Evolutionary conservation across 75 land plant genomes (phyloP).

Genomic region (Pinus albicaulis): DNA sequence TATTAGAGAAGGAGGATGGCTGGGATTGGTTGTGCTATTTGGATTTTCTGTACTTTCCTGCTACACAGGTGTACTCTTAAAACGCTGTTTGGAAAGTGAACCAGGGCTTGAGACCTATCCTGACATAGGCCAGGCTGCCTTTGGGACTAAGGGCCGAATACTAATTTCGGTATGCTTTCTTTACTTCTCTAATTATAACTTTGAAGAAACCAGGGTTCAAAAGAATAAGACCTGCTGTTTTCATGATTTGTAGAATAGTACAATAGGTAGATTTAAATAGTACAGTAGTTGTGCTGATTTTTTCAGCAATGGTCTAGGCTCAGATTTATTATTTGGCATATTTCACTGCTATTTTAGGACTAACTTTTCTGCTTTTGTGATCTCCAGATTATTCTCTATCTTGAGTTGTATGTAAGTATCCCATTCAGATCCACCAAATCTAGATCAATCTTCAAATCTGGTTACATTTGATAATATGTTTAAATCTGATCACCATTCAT

Average conservation of each 20-base stretch:
- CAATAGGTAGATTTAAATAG: too few species aligned
- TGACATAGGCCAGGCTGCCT: constrained; percentile 86
- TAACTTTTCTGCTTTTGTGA: constrained; percentile 2
- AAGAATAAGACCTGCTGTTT: too few species aligned
- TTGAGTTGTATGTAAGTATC: constrained; percentile 83
- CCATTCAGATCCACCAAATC: background rate
- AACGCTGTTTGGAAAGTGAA: constrained; percentile 58
- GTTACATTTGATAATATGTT: too few species aligned
- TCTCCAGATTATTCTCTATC: constrained; percentile 75
- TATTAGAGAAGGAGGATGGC: constrained; percentile 59
- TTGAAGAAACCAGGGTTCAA: background rate
- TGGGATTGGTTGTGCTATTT: constrained; percentile 50
- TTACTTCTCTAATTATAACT: too few species aligned
- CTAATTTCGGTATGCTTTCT: constrained; percentile 51
- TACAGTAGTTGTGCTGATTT: too few species aligned
- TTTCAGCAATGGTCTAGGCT: too few species aligned
- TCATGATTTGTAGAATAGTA: too few species aligned
- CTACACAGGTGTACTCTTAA: constrained; percentile 71
- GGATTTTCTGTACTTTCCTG: constrained; percentile 53
- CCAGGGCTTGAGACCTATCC: constrained; percentile 76
- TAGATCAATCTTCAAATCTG: background rate
- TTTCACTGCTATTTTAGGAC: background rate
- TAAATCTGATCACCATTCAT: too few species aligned
- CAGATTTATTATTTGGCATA: too few species aligned
- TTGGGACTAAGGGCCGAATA: constrained; percentile 60